Conservation (phyloP, 192 early-diverging fungal genomes). For the Backusella westeae region DNA sequence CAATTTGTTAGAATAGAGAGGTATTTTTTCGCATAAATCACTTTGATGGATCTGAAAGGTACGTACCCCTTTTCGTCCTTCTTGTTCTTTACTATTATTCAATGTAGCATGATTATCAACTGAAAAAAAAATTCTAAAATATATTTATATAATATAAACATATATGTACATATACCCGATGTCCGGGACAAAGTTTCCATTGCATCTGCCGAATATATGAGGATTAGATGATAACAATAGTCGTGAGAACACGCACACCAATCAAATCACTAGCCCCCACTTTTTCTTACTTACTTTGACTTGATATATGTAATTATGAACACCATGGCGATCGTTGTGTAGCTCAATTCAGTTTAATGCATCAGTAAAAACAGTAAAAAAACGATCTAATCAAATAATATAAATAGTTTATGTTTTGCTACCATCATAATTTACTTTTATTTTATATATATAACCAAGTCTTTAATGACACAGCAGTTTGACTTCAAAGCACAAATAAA, state of each 20-base stretch:
- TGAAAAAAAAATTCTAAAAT: too few relatives aligned
- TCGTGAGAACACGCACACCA: slow-evolving; percentile 4
- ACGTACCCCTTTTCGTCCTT: too few relatives aligned
- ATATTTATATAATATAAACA: neutral
- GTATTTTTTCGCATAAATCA: too few relatives aligned
- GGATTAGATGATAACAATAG: neutral
- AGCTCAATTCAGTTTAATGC: neutral
- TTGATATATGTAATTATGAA: neutral
- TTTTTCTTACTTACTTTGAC: neutral
- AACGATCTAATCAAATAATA: neutral
- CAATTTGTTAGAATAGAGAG: too few relatives aligned
- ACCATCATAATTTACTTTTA: neutral
- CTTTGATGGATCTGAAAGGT: too few relatives aligned
- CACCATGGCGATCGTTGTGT: neutral
- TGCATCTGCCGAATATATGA: neutral
- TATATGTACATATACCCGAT: neutral
- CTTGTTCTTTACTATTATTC: too few relatives aligned
- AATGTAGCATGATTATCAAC: too few relatives aligned
- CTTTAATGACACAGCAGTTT: neutral
- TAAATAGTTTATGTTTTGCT: neutral
- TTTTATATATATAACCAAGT: neutral
- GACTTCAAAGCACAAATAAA: neutral
- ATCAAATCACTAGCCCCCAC: neutral
- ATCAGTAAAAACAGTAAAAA: neutral
- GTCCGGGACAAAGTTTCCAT: neutral